Percentiles rank a stretch among this genome's conserved stretches.
phyloP scores from a whole-genome alignment of 257 asterid species.

The Solanum verrucosum region DNA sequence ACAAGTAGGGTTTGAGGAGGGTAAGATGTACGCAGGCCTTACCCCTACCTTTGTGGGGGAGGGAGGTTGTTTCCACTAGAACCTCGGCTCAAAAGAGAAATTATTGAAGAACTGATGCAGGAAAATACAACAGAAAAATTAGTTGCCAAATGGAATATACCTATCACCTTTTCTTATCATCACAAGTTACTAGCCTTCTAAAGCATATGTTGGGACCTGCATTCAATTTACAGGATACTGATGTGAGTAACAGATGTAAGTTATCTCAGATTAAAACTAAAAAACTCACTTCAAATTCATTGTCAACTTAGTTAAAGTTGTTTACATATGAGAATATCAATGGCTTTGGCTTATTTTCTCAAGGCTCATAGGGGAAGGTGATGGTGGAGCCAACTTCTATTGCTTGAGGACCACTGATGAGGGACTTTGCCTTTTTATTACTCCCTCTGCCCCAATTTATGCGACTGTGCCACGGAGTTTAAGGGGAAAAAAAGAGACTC shows the following conservation, averaged over 20 bases:
- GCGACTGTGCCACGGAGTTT: neutral
- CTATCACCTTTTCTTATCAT: constrained; percentile 5
- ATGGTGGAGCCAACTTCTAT: neutral
- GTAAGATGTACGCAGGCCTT: neutral
- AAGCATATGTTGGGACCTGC: constrained; percentile 64
- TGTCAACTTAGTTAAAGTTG: neutral
- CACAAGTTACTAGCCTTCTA: constrained; percentile 40
- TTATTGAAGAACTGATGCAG: neutral
- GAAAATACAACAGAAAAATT: neutral
- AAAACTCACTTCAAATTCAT: neutral
- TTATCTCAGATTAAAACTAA: neutral
- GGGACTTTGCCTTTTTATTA: neutral
- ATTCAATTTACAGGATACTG: constrained; percentile 10
- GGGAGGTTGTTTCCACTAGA: neutral
- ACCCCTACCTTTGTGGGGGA: neutral
- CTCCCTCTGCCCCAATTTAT: neutral
- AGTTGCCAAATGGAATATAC: neutral
- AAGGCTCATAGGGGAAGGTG: neutral
- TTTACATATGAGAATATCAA: neutral
- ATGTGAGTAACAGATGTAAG: neutral
- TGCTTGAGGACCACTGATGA: neutral
- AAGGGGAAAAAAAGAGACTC: neutral
- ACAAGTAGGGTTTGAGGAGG: neutral
- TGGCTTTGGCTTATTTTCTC: neutral
- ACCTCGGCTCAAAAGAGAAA: neutral